Base-by-base conservation (phyloP, 129 eudicot species). In the Scalesia atractyloides region DNA sequence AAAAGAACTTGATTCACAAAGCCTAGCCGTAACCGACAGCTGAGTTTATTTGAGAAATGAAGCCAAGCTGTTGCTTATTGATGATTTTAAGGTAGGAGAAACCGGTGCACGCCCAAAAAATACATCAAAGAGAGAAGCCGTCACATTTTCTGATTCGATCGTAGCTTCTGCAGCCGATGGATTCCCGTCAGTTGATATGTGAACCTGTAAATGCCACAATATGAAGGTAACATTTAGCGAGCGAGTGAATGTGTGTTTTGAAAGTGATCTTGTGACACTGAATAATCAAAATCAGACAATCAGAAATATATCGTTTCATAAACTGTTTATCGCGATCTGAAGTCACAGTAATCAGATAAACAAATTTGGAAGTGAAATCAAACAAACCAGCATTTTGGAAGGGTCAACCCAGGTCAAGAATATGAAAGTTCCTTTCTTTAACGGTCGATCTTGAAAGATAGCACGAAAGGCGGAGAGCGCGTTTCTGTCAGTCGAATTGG, bases 1-100 rank as follows among this genome's bases (percentile, higher is more conserved):
- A 72, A 41, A 66, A 64, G 59, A 26, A 59, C 18, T 59, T 9
- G n/a, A 58, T 24, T 4, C 39, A 24, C 9, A 1, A 59, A 24
- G 10, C 41, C 41, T 26, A 13, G 41, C 65, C 15, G 61, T 24
- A 24, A 13, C 19, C 14, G 1, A 30, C 33, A 58, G 24, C 64
- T 2, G 13, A 58, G 37, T 59, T 30, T 30, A 59, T 30, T 59
- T 59, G 65, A 59, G 65, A 41, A 59, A 59, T 30, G 65, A 59
- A 15, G 88, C 88, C 78, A 92, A 84, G 20, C 90, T 78, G 5
- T 66, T 78, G 71, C 85, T 74, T 57, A 83, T 85, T 59, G 98
- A 89, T 76, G 90, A 76, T 84, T 93, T 93, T 84, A 93, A 80
- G 34, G 98, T 49, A 53, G 97, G 97, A 67, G 97, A 93, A 79